phyloP scores from a whole-genome alignment of 805 yeast species.

The Lipomyces sp. region DNA sequence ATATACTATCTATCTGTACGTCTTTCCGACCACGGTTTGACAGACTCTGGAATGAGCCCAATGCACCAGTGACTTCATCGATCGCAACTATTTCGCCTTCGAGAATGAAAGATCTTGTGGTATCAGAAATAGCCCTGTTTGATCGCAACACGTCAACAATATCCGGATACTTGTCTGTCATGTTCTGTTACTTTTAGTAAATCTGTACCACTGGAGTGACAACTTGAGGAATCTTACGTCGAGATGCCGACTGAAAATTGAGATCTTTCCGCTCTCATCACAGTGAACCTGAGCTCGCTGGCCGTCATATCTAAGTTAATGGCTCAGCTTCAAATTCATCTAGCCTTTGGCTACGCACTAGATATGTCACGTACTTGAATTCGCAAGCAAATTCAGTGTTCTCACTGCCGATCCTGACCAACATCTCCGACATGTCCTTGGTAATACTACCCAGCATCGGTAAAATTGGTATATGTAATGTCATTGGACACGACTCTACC shows the following conservation, averaged over 20 bases:
- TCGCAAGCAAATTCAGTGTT: slow-evolving; percentile 39
- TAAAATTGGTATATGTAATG: slow-evolving; percentile 36
- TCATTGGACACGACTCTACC: slow-evolving; percentile 29
- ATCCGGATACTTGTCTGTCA: slow-evolving; percentile 41
- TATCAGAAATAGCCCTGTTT: background rate
- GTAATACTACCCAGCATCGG: slow-evolving; percentile 42
- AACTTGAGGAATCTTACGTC: slow-evolving; percentile 21
- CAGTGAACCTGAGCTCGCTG: slow-evolving; percentile 41
- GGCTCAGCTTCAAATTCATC: background rate
- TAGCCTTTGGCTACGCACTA: background rate
- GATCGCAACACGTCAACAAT: slow-evolving; percentile 21
- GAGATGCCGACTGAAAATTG: slow-evolving; percentile 39
- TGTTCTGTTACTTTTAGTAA: slow-evolving; percentile 35
- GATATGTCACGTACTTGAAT: slow-evolving; percentile 30
- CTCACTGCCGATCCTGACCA: slow-evolving; percentile 19
- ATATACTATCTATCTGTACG: slow-evolving; percentile 26
- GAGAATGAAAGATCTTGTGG: slow-evolving; percentile 35
- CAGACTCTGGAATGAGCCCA: slow-evolving; percentile 36
- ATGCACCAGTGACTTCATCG: slow-evolving; percentile 25
- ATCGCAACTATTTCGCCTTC: slow-evolving; percentile 42
- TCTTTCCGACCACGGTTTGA: slow-evolving; percentile 36
- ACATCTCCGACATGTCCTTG: slow-evolving; percentile 37
- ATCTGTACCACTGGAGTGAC: slow-evolving; percentile 35
- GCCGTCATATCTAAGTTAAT: slow-evolving; percentile 31
- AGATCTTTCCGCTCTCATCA: slow-evolving; percentile 26